Evolutionary conservation across 805 yeast species (phyloP), one percentile per base, ranked within the genome.

Genomic region (Lipomyces sp.): DNA sequence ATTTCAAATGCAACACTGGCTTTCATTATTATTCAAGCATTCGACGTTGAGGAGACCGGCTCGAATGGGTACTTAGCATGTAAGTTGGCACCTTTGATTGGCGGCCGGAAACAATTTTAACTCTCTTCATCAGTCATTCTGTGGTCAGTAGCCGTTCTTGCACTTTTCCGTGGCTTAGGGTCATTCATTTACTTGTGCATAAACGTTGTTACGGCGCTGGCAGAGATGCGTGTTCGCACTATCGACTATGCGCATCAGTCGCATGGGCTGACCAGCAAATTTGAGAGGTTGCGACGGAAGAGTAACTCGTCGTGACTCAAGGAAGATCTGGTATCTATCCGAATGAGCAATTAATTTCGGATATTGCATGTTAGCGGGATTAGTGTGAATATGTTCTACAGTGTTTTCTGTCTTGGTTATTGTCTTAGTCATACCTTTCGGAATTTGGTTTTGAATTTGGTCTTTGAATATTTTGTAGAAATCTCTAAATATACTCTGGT

Each of bases 111-210:
- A 16, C 24, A 13, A 24, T 33, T 33, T 6, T 33, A n/a, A 18
- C 6, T 5, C 19, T 14, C 18, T 14, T 19, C 18, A n/a, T 35
- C 37, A 4, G 87, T 91, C 28, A 83, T 91, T 40, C 73, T 91
- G 59, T 91, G 98, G 96, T 71, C 90, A 33, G 98, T 91, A 38
- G 96, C 96, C 3, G 86, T 83, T 24, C 78, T 88, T 75, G 96
- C 98, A 3, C 70, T 81, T 4, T 78, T 89, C 68, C 79, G 98
- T 69, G 95, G 90, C 1, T 47, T 77, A 26, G 98, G 98, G 1
- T 86, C 97, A 0, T 62, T 81, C 36, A 76, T 82, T 1, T 93
- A 82, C 71, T 74, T 93, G 61, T 35, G 77, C 10, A 77, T 75
- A 59, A 58, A 67, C 11, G 57, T 57, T 3, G 42, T 71, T 16